Conservation (phyloP, 2,329 filamentous ascomycete genomes). For the Trichoderma sp. region DNA sequence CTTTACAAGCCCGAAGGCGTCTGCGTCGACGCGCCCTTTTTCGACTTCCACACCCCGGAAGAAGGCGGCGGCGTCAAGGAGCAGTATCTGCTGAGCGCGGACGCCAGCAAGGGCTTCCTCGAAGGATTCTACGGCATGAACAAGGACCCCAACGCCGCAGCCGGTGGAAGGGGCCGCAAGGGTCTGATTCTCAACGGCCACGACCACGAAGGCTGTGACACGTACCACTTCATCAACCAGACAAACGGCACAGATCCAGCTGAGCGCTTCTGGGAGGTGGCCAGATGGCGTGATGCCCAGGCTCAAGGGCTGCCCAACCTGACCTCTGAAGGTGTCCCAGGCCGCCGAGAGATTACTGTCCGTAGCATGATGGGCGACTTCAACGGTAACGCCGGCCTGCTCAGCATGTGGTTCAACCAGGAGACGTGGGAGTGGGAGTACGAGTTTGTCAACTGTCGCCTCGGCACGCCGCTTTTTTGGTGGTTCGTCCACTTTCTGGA, state of each 20-base stretch:
- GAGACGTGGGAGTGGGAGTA: constrained; percentile 74
- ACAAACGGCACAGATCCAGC: constrained; percentile 44
- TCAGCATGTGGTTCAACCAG: constrained; percentile 87
- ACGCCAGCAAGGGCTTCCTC: constrained; percentile 73
- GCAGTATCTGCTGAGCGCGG: constrained; percentile 82
- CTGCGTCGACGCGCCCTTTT: constrained; percentile 82
- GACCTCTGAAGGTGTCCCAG: constrained; percentile 50
- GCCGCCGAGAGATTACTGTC: constrained; percentile 86
- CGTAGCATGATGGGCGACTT: constrained; percentile 98
- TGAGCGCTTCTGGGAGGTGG: constrained; percentile 54
- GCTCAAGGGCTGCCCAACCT: constrained; percentile 41
- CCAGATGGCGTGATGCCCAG: constrained; percentile 50
- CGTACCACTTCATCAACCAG: constrained; percentile 77
- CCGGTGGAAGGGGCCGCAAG: constrained; percentile 64
- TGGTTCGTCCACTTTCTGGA: constrained; percentile 84
- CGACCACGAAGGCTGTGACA: constrained; percentile 93
- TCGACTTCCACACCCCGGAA: constrained; percentile 71
- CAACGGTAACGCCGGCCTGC: constrained; percentile 84
- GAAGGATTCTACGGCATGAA: constrained; percentile 82
- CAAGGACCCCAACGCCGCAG: constrained; percentile 59
- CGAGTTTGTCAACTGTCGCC: constrained; percentile 74
- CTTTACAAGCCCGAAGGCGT: constrained; percentile 80
- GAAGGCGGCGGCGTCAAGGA: constrained; percentile 75
- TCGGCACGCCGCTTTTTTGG: constrained; percentile 91
- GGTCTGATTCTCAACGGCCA: constrained; percentile 90